Base-by-base conservation (phyloP, 2,329 filamentous ascomycete species). In the Pseudocercospora musae region DNA sequence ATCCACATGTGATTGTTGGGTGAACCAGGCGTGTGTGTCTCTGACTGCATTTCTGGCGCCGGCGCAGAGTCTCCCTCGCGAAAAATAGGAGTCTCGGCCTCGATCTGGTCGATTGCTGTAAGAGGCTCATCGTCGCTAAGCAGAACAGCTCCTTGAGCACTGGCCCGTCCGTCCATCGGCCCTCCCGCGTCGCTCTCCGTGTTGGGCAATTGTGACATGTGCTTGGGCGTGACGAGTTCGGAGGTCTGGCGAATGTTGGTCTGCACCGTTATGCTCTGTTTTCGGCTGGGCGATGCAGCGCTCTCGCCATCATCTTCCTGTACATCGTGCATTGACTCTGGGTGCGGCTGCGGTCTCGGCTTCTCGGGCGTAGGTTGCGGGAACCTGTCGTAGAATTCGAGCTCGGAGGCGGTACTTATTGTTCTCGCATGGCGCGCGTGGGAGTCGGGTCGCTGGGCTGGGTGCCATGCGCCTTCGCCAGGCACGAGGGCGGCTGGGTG, bases 391-490 rank as follows among this genome's bases (percentile, higher is more conserved):
- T 75, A 73, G 71, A 76, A 74, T 60, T 77, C 75, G 59, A 74
- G 75, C 20, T 75, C 73, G 10, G 62, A 62, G 20, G 52, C 58
- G 25, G 57, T 60, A 15, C 62, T 64, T 9, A 48, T 67, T 57
- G 69, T 69, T 50, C 62, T 65, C 21, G 50, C 60, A 59, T 67
- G 71, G 31, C 33, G 50, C 23, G 55, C 21, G 15, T 64, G 46
- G 21, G 62, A 60, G 54, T 68, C 62, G 23, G 66, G 78, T 70
- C 81, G 76, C 63, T 83, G 73, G 20, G 84, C 83, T 49, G 84
- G 83, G 76, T 86, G 82, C 84, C 84, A 79, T 58, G 78, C 68
- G 33, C 59, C 54, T 49, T 63, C 57, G 52, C 61, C 61, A 27
- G 55, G 54, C 31, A 33, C 46, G 37, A 57, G 20, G 44, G 25